phyloP scores from a whole-genome alignment of 768 basidiomycete genomes.

The Scleroderma bovista region DNA sequence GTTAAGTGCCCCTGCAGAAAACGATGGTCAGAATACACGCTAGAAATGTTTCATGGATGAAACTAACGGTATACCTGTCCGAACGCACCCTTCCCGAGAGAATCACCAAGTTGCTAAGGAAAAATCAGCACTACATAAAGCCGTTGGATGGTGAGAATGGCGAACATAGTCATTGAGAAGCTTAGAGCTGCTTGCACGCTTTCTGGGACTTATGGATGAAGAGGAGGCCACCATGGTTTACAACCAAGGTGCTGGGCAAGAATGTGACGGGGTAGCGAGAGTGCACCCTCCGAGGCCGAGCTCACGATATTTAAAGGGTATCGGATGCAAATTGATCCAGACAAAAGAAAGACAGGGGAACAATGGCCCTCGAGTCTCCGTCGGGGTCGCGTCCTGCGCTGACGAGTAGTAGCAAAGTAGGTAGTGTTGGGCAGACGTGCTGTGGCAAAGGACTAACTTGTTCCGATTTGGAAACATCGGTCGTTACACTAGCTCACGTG shows the following conservation, averaged over 20 bases:
- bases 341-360: constrained; percentile 10
- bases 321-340: neutral
- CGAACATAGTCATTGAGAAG: constrained; percentile 63
- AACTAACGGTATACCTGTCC: constrained; percentile 93
- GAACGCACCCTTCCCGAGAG: constrained; percentile 93
- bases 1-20: constrained; percentile 68
- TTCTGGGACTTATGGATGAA: constrained; percentile 17
- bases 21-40: constrained; percentile 52
- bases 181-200: constrained; percentile 38
- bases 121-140: constrained; percentile 5
- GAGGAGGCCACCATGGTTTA: constrained; percentile 19
- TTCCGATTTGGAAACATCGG: constrained; percentile 27
- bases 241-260: neutral
- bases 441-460: constrained; percentile 12
- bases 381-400: constrained; percentile 33
- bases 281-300: neutral
- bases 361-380: constrained; percentile 10
- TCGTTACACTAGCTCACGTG: constrained; percentile 4
- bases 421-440: constrained; percentile 4
- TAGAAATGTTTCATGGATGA: neutral
- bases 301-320: neutral
- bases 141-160: constrained; percentile 1
- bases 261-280: neutral
- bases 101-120: constrained; percentile 87
- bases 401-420: constrained; percentile 23